Percentiles rank a stretch among this genome's conserved stretches.
Evolutionary conservation across 768 basidiomycete genomes (phyloP).

Genomic region (Lyophyllum semitale): DNA sequence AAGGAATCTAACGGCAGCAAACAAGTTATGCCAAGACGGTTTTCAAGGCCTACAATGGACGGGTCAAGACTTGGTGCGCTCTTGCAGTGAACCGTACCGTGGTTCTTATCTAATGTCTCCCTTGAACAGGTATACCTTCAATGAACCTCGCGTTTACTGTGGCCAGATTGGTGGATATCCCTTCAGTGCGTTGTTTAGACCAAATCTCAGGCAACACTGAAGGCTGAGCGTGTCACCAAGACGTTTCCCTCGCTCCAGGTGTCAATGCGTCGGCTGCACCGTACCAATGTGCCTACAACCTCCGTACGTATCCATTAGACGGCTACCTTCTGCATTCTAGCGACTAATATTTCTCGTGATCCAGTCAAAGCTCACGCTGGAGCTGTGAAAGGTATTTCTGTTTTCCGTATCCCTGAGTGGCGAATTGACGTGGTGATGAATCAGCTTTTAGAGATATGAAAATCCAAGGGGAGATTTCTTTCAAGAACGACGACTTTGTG

Average conservation of each 20-base stretch:
- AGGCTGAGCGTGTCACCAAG: slow-evolving; percentile 20
- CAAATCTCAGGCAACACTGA: background rate
- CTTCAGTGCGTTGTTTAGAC: slow-evolving; percentile 34
- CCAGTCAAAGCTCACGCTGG: slow-evolving; percentile 50
- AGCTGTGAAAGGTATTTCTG: slow-evolving; percentile 45
- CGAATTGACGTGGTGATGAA: background rate
- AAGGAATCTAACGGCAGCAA: background rate
- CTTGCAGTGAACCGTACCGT: background rate
- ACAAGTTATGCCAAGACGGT: slow-evolving; percentile 53
- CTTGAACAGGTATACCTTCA: slow-evolving; percentile 49
- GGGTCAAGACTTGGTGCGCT: slow-evolving; percentile 46
- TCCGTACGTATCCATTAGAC: slow-evolving; percentile 30
- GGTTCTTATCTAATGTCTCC: background rate
- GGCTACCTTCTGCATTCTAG: background rate
- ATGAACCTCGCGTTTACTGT: slow-evolving; percentile 50
- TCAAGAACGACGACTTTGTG: slow-evolving; percentile 57
- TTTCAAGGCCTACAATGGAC: slow-evolving; percentile 49
- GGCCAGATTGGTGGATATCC: slow-evolving; percentile 37
- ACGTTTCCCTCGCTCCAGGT: slow-evolving; percentile 39
- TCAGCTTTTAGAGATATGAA: slow-evolving; percentile 47
- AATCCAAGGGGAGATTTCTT: slow-evolving; percentile 53
- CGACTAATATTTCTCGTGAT: background rate
- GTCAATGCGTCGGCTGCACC: slow-evolving; percentile 45
- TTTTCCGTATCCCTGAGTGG: background rate
- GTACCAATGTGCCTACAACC: slow-evolving; percentile 45